Percentiles rank a stretch among this genome's conserved stretches.
These are phyloP conservation scores for Pythium guiyangense DNA, from an alignment of 352 stramenopile species.

Conservation along the genomic window DNA sequence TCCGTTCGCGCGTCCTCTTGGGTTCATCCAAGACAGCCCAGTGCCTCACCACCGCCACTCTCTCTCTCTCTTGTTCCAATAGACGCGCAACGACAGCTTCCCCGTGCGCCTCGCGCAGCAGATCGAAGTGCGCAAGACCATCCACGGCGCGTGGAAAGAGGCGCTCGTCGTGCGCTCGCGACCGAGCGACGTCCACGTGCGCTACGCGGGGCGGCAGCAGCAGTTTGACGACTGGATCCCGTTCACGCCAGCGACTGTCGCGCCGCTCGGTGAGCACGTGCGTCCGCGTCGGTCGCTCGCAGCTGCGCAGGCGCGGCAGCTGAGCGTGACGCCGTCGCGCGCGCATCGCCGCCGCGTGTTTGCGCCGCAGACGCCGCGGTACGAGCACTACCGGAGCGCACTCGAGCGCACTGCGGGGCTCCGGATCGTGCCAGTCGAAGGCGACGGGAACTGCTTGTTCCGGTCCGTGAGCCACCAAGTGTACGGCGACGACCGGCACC, in stretches of 20 bases:
- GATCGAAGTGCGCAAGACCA: slow-evolving; percentile 53
- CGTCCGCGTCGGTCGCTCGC: slow-evolving; percentile 12
- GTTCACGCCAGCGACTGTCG: slow-evolving; percentile 50
- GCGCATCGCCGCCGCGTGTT: slow-evolving; percentile 47
- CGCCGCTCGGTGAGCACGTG: slow-evolving; percentile 58
- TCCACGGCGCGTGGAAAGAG: slow-evolving; percentile 55
- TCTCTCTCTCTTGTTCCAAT: background rate
- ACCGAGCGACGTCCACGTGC: slow-evolving; percentile 48
- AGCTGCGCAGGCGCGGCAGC: slow-evolving; percentile 40
- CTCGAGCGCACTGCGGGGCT: slow-evolving; percentile 31
- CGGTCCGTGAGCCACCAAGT: slow-evolving; percentile 95
- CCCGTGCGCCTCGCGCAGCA: slow-evolving; percentile 62
- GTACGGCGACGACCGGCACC: slow-evolving; percentile 91
- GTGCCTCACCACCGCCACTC: background rate
- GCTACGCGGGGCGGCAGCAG: slow-evolving; percentile 56
- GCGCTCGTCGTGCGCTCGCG: slow-evolving; percentile 46
- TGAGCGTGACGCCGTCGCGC: slow-evolving; percentile 31
- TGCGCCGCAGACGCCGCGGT: slow-evolving; percentile 66
- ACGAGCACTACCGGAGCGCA: slow-evolving; percentile 64
- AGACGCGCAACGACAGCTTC: slow-evolving; percentile 53
- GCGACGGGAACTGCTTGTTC: slow-evolving; percentile 98
- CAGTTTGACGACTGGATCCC: slow-evolving; percentile 73
- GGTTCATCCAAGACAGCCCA: too few species aligned
- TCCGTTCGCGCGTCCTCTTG: slow-evolving; percentile 24
- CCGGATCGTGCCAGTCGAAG: slow-evolving; percentile 70